These are phyloP conservation scores for Fusarium lateritium DNA, from an alignment of 2,329 filamentous ascomycete genomes.

Conservation along the genomic window DNA sequence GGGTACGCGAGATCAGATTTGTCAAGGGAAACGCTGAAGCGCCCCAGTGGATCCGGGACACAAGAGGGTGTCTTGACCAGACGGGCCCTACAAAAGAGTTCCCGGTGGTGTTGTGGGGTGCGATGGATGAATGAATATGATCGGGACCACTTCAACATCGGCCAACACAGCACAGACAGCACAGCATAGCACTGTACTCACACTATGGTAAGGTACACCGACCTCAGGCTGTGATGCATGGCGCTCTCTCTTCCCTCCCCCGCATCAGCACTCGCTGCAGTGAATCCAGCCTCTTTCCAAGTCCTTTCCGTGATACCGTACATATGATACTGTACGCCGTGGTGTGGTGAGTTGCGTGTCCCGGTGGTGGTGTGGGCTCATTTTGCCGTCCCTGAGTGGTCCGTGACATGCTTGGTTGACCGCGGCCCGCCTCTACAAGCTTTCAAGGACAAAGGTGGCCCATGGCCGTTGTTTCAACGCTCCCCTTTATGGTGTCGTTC, in stretches of 20 bases:
- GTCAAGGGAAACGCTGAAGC: conserved; percentile 43
- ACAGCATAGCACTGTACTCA: conserved; percentile 24
- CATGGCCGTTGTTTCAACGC: conserved; percentile 46
- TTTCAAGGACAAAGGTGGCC: conserved; percentile 33
- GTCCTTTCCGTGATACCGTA: background rate
- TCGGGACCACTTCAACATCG: conserved; percentile 27
- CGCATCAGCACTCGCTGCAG: conserved; percentile 18
- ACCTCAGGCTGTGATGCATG: conserved; percentile 24
- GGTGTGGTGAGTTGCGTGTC: conserved; percentile 12
- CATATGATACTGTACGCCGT: conserved; percentile 5
- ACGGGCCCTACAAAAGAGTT: conserved; percentile 31
- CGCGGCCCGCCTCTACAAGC: conserved; percentile 34
- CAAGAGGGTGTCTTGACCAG: conserved; percentile 27
- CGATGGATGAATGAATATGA: conserved; percentile 10
- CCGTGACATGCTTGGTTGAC: conserved; percentile 23
- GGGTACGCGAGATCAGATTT: conserved; percentile 45
- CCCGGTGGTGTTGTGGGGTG: conserved; percentile 39
- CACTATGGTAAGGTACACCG: background rate
- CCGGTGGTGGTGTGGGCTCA: conserved; percentile 38
- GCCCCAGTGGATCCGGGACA: conserved; percentile 39
- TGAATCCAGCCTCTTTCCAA: conserved; percentile 20
- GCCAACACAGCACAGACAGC: conserved; percentile 20
- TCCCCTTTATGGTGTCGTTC: conserved; percentile 32
- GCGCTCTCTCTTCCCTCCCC: conserved; percentile 14
- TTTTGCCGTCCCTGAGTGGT: conserved; percentile 36